A percentile compares a stretch with the other conserved stretches of the same genome.
phyloP scores from a whole-genome alignment of 1,284 basidiomycete species.

The Vanrija sp. region DNA sequence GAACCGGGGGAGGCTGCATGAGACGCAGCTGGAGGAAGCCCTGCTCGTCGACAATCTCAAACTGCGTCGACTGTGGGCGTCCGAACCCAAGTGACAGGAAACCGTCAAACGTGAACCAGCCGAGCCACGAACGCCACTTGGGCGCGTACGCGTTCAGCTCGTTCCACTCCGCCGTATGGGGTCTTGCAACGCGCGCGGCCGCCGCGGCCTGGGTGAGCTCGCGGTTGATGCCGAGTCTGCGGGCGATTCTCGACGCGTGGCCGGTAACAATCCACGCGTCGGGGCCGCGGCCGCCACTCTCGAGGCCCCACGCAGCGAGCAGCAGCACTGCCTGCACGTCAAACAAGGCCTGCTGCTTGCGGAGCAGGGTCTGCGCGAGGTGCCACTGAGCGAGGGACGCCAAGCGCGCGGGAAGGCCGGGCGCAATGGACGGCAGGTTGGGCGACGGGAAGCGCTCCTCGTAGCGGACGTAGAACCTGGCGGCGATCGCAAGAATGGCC shows the following conservation, averaged over 20 bases:
- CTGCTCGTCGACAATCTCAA: slow-evolving; percentile 28
- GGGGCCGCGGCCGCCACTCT: slow-evolving; percentile 30
- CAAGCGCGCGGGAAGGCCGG: slow-evolving; percentile 19
- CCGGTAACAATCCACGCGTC: slow-evolving; percentile 41
- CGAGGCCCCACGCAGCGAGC: slow-evolving; percentile 38
- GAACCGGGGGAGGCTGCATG: slow-evolving; percentile 19
- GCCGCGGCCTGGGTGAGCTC: slow-evolving; percentile 24
- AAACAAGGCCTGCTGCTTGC: slow-evolving; percentile 34
- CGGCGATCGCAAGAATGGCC: slow-evolving; percentile 28
- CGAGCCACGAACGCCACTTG: slow-evolving; percentile 35
- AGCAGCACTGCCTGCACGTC: slow-evolving; percentile 42
- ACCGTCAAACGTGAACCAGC: slow-evolving; percentile 34
- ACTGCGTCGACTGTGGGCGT: slow-evolving; percentile 28
- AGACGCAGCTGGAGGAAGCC: slow-evolving; percentile 26
- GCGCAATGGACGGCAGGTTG: slow-evolving; percentile 15
- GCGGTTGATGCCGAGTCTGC: slow-evolving; percentile 27
- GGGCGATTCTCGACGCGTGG: slow-evolving; percentile 29
- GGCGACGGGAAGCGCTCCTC: no score
- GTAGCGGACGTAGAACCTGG: slow-evolving; percentile 28
- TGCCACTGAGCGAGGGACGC: slow-evolving; percentile 37
- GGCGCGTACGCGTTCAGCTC: slow-evolving; percentile 29
- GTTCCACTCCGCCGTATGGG: slow-evolving; percentile 21
- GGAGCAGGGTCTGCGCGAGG: slow-evolving; percentile 32
- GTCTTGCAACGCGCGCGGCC: slow-evolving; percentile 15
- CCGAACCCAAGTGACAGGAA: slow-evolving; percentile 35